Evolutionary conservation across 768 basidiomycete genomes (phyloP), one percentile per base, ranked within the genome.

Genomic region (Russula virescens): DNA sequence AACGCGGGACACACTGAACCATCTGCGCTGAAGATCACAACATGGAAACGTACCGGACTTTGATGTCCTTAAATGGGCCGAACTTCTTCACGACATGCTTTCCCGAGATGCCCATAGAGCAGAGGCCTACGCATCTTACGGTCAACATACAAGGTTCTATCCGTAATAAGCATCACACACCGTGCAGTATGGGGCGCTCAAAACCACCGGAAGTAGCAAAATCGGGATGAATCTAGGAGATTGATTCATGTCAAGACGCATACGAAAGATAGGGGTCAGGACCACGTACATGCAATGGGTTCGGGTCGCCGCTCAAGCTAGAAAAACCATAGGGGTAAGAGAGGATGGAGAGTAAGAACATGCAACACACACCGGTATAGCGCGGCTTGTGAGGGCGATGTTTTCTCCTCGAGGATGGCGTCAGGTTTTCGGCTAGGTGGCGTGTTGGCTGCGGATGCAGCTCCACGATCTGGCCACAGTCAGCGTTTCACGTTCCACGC

Each of bases 181-280:
- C 90, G 68, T 91, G 90, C 19, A 92, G 77, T 65, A 92, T 94
- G 0, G 96, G 96, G 73, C 85, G 85, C 67, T 93, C 87, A 73
- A 96, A 98, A 0, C 94, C 94, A n/a, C 93, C 95, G 54, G 96
- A 88, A 13, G 89, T 88, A 13, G 97, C 94, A 70, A 97, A 98
- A 62, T 91, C 86, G 0, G 97, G 95, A 56, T 89, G 84, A 68
- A 99, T 93, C 89, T 94, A 70, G 43, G 3, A 2, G 18, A 25
- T 55, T 21, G 11, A 18, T 28, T 21, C 21, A 19, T 47, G 51
- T 46, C 38, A 56, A 23, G n/a, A 40, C 16, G 40, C 47, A 42
- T 42, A 26, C 34, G 0, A 14, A 7, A 14, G n/a, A 56, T 5
- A 26, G 21, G 18, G 34, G 26, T 58, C 45, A 28, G 16, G 26